Evolutionary conservation across 306 rosid species (phyloP).

Genomic region (Malus sylvestris): DNA sequence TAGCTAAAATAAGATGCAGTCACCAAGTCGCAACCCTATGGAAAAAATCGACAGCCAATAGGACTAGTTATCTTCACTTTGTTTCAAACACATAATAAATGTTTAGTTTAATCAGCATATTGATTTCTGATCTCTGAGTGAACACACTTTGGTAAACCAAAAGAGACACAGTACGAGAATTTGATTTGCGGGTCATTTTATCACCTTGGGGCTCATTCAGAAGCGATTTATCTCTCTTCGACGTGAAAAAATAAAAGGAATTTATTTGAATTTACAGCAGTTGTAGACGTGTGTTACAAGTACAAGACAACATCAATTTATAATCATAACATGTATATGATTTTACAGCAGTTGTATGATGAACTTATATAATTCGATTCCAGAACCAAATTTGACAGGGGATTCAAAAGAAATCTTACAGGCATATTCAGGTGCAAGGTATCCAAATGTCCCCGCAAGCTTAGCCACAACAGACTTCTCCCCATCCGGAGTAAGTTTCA

Average conservation of each 20-base stretch:
- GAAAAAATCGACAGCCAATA: background rate
- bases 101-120: too few species aligned
- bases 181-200: background rate
- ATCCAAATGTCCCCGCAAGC: conserved; percentile 87
- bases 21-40: too few species aligned
- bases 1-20: background rate
- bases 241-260: background rate
- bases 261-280: background rate
- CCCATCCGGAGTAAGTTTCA: conserved; percentile 74
- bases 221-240: background rate
- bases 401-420: conserved; percentile 26
- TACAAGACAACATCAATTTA: background rate
- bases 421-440: conserved; percentile 89
- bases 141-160: background rate
- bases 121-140: background rate
- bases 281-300: background rate
- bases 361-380: background rate
- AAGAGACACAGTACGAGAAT: background rate
- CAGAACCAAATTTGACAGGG: background rate
- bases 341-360: background rate
- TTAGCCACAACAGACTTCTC: conserved; percentile 58
- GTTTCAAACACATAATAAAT: too few species aligned
- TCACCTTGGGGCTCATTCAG: background rate
- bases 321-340: too few species aligned
- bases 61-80: background rate